phyloP scores from a whole-genome alignment of 352 stramenopile species.

The Phytophthora lateralis region DNA sequence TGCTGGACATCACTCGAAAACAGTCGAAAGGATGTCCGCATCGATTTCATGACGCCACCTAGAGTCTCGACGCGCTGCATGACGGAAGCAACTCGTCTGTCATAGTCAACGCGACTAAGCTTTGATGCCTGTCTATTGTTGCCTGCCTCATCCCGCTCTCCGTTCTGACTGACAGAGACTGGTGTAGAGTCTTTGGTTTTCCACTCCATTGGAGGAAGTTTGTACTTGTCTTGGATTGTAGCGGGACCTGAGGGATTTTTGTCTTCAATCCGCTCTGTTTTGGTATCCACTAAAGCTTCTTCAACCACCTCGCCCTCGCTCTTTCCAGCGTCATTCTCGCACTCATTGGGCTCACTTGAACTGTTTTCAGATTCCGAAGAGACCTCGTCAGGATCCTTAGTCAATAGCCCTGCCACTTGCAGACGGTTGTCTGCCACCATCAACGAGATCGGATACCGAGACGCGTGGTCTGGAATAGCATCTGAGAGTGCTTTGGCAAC shows the following conservation, averaged over 20 bases:
- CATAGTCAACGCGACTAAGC: constrained; percentile 38
- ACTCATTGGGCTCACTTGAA: background rate
- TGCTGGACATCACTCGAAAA: constrained; percentile 58
- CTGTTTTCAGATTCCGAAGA: constrained; percentile 5
- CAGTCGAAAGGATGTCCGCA: constrained; percentile 61
- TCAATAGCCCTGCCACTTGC: constrained; percentile 22
- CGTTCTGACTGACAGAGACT: background rate
- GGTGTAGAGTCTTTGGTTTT: constrained; percentile 6
- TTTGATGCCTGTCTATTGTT: constrained; percentile 21
- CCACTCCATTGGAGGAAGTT: constrained; percentile 45
- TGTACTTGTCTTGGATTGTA: constrained; percentile 56
- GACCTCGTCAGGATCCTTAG: constrained; percentile 2
- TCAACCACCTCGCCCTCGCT: background rate
- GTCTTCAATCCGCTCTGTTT: background rate
- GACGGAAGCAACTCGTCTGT: constrained; percentile 40
- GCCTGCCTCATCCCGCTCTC: background rate
- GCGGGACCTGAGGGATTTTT: constrained; percentile 10
- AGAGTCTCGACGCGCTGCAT: constrained; percentile 47
- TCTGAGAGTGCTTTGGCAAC: constrained; percentile 10
- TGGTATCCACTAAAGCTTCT: background rate
- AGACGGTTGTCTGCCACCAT: constrained; percentile 22
- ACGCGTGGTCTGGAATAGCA: constrained; percentile 8
- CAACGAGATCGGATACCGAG: constrained; percentile 16
- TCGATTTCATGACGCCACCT: constrained; percentile 42
- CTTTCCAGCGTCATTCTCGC: background rate